These are phyloP conservation scores for Epichloe sylvatica DNA, from an alignment of 2,329 filamentous ascomycete species.

Conservation along the genomic window DNA sequence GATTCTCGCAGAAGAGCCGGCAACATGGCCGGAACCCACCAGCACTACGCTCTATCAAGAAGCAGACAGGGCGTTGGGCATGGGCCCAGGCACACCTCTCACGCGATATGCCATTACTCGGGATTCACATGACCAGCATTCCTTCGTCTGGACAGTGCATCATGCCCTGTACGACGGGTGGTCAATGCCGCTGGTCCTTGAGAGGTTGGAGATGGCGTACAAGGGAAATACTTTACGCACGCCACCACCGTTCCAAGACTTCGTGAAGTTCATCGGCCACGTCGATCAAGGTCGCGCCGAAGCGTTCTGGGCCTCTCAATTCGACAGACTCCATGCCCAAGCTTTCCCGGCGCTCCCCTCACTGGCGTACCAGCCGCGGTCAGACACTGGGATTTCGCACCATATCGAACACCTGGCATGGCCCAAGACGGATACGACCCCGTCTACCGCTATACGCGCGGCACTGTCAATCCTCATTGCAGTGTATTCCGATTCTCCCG, in stretches of 20 bases:
- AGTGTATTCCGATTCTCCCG: constrained; percentile 19
- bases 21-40: constrained; percentile 12
- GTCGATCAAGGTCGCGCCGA: background rate
- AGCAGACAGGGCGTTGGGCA: constrained; percentile 20
- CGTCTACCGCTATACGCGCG: constrained; percentile 9
- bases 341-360: constrained; percentile 1
- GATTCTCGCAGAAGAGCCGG: constrained; percentile 4
- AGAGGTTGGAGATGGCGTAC: constrained; percentile 25
- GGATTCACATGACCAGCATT: constrained; percentile 22
- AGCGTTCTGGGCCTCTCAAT: background rate
- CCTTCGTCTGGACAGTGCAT: constrained; percentile 26
- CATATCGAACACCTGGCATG: background rate
- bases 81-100: constrained; percentile 26
- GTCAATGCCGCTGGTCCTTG: constrained; percentile 30
- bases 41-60: constrained; percentile 22
- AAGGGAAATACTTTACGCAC: constrained; percentile 15
- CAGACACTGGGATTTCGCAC: constrained; percentile 24
- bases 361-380: background rate
- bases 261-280: constrained; percentile 21
- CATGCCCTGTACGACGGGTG: constrained; percentile 39
- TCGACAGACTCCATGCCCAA: background rate
- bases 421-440: constrained; percentile 12
- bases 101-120: constrained; percentile 26
- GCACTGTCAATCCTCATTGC: constrained; percentile 20
- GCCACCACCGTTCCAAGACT: constrained; percentile 21